Conservation (phyloP, 2,329 filamentous ascomycete genomes). For the Niveomyces coronatus region DNA sequence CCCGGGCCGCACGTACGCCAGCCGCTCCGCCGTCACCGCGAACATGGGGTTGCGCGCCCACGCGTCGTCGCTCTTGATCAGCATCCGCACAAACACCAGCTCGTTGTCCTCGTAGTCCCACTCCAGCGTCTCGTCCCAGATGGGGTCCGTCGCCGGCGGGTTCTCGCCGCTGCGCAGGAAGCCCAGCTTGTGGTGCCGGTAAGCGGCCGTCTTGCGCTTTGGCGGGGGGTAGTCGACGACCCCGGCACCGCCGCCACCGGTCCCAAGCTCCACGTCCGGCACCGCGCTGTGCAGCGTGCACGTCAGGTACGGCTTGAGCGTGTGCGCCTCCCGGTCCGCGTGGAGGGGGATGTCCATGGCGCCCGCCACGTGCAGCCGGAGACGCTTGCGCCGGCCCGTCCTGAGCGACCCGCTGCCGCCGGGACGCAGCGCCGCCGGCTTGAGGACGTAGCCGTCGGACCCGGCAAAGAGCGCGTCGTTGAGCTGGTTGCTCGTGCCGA, state of each 20-base stretch:
- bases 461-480: constrained; percentile 59
- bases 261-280: constrained; percentile 26
- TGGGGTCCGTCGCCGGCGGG: constrained; percentile 46
- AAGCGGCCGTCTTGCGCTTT: constrained; percentile 52
- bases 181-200: constrained; percentile 47
- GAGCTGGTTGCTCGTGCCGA: constrained; percentile 54
- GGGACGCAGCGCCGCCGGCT: constrained; percentile 47
- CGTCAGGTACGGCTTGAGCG: constrained; percentile 54
- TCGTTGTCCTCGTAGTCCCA: constrained; percentile 62
- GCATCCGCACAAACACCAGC: constrained; percentile 50
- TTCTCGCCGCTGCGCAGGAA: constrained; percentile 49
- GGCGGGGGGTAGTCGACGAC: too few species aligned
- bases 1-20: constrained; percentile 43
- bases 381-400: constrained; percentile 35
- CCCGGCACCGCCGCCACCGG: neutral
- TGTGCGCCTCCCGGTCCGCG: constrained; percentile 36
- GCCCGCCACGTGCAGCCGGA: constrained; percentile 50
- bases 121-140: constrained; percentile 56
- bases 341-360: constrained; percentile 51
- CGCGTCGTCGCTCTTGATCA: constrained; percentile 57
- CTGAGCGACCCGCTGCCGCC: constrained; percentile 42
- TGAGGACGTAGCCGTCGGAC: constrained; percentile 55
- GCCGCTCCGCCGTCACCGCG: constrained; percentile 48
- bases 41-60: constrained; percentile 53
- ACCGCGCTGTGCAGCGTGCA: constrained; percentile 53